A percentile compares a stretch with the other conserved stretches of the same genome.
Conservation (phyloP, 805 yeast species). For the Komagataella pseudopastoris region DNA sequence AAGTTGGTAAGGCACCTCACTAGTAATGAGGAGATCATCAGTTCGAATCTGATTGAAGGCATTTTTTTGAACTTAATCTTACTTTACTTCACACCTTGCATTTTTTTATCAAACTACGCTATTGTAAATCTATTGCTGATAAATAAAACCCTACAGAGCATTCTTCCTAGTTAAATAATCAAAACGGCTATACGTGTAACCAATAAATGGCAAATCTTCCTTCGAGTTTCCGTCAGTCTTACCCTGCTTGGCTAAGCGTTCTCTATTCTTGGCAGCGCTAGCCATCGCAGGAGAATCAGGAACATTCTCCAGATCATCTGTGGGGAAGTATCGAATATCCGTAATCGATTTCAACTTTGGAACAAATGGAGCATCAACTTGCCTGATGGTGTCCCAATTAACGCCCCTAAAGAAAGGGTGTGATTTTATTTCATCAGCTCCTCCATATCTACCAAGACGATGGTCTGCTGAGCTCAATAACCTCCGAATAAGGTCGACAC, state of each 20-base stretch:
- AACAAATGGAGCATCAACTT: conserved; percentile 85
- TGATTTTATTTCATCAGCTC: conserved; percentile 79
- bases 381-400: conserved; percentile 81
- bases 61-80: background rate
- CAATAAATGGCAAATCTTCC: conserved; percentile 93
- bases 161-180: conserved; percentile 80
- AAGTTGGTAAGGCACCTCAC: conserved; percentile 1
- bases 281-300: conserved; percentile 78
- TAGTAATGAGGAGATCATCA: conserved; percentile 1
- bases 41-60: conserved; percentile 1
- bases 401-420: conserved; percentile 96
- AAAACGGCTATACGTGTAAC: conserved; percentile 91
- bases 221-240: conserved; percentile 34
- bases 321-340: conserved; percentile 96
- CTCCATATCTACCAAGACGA: conserved; percentile 79
- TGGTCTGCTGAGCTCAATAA: conserved; percentile 67
- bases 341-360: conserved; percentile 87
- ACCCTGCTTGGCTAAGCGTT: conserved; percentile 24
- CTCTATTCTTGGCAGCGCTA: conserved; percentile 55
- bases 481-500: conserved; percentile 73
- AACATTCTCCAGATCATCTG: conserved; percentile 88
- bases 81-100: background rate
- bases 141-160: conserved; percentile 18
- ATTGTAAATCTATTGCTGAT: background rate
- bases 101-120: background rate